Evolutionary conservation across 495 filamentous ascomycete species (phyloP).

Genomic region (Lophiostoma macrostomum): DNA sequence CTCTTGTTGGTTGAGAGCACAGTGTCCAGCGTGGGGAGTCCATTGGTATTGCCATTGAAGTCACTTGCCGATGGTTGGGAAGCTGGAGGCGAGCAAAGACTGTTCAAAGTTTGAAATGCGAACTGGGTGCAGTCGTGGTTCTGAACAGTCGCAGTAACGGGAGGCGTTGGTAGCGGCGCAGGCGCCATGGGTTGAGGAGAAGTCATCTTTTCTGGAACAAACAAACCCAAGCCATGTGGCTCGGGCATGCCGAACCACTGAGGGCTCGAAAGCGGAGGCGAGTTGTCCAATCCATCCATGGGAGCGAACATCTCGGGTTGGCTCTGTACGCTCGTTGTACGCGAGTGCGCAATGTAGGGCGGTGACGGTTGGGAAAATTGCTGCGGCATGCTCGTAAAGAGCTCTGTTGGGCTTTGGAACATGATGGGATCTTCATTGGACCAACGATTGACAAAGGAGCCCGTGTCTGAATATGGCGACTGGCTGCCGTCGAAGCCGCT

Average conservation of each 20-base stretch:
- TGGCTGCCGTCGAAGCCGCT: conserved; percentile 24
- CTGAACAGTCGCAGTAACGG: conserved; percentile 7
- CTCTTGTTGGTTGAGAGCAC: conserved; percentile 31
- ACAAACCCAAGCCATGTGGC: conserved; percentile 6
- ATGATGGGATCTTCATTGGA: conserved; percentile 28
- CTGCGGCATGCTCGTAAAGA: conserved; percentile 23
- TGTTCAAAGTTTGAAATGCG: conserved; percentile 28
- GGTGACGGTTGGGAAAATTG: conserved; percentile 8
- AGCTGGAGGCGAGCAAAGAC: conserved; percentile 26
- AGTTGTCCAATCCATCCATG: conserved; percentile 16
- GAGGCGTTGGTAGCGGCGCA: conserved; percentile 27
- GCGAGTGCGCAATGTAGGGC: conserved; percentile 4
- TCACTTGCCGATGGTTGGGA: conserved; percentile 25
- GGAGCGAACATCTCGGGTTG: conserved; percentile 24
- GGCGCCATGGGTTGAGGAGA: conserved; percentile 21
- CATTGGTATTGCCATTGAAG: conserved; percentile 18
- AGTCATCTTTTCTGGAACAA: conserved; percentile 16
- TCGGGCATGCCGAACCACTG: conserved; percentile 23
- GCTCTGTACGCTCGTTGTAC: conserved; percentile 24
- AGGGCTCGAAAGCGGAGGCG: conserved; percentile 22
- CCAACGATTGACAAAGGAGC: conserved; percentile 24
- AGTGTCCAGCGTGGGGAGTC: conserved; percentile 27
- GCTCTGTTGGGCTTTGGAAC: conserved; percentile 20
- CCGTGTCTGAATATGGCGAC: conserved; percentile 26
- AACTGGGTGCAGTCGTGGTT: conserved; percentile 32